Conservation (phyloP, 2,329 filamentous ascomycete genomes). For the Aotearoamyces nothofagi region DNA sequence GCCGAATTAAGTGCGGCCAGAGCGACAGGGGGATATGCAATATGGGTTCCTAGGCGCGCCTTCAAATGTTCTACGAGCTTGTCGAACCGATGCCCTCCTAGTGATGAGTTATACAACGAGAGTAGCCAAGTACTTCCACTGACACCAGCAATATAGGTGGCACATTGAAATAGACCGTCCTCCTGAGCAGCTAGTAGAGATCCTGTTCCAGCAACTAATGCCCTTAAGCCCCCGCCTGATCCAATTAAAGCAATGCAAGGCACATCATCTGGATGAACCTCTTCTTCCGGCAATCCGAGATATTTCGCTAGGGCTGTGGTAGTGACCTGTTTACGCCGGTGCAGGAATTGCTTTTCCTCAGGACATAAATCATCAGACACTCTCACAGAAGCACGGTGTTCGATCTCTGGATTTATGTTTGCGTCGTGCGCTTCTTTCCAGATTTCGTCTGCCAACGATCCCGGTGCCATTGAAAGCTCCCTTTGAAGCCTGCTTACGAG, state of each 20-base stretch:
- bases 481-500: slow-evolving; percentile 72
- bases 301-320: slow-evolving; percentile 68
- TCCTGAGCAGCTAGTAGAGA: slow-evolving; percentile 75
- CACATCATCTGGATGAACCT: slow-evolving; percentile 86
- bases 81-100: slow-evolving; percentile 52
- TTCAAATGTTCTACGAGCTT: slow-evolving; percentile 75
- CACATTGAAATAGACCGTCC: slow-evolving; percentile 81
- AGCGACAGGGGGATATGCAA: slow-evolving; percentile 80
- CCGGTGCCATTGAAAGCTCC: slow-evolving; percentile 76
- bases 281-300: slow-evolving; percentile 58
- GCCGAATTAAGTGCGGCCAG: slow-evolving; percentile 70
- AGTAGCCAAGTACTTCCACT: slow-evolving; percentile 96
- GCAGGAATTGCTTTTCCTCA: slow-evolving; percentile 65
- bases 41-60: slow-evolving; percentile 68
- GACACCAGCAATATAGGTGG: slow-evolving; percentile 89
- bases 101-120: slow-evolving; percentile 69
- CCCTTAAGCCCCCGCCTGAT: slow-evolving; percentile 80
- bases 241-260: slow-evolving; percentile 89
- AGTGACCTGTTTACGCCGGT: slow-evolving; percentile 52
- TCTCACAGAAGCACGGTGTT: slow-evolving; percentile 65
- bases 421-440: slow-evolving; percentile 86
- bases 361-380: slow-evolving; percentile 68
- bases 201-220: slow-evolving; percentile 78
- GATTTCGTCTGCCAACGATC: slow-evolving; percentile 81
- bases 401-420: slow-evolving; percentile 71